phyloP scores from a whole-genome alignment of 2,329 filamentous ascomycete genomes.

The Beauveria sp. region DNA sequence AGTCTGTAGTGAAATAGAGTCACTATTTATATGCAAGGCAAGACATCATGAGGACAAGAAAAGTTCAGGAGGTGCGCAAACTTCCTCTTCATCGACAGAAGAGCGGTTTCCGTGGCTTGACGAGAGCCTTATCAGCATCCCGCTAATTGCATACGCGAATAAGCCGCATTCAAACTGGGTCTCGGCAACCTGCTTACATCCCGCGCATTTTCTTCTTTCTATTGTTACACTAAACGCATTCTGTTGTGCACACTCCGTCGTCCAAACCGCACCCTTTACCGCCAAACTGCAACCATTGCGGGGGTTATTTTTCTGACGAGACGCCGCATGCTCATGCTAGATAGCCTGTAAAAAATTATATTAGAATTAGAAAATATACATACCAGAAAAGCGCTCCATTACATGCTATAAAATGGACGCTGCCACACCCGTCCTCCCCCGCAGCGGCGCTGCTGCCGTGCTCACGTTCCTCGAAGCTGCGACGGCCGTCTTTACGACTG shows the following conservation, averaged over 20 bases:
- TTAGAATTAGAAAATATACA: not conserved
- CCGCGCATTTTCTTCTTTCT: not conserved
- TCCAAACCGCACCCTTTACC: not conserved
- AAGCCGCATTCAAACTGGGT: not conserved
- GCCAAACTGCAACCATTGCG: not conserved
- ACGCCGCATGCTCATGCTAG: not conserved
- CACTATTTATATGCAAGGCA: too few relatives aligned
- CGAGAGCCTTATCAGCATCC: not conserved
- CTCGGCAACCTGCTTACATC: not conserved
- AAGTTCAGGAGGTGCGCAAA: not conserved
- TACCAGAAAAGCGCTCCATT: conserved; percentile 14
- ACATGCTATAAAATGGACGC: conserved; percentile 27
- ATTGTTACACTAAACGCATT: not conserved
- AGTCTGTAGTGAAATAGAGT: too few relatives aligned
- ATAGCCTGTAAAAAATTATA: not conserved
- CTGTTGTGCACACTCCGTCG: not conserved
- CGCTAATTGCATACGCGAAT: conserved; percentile 6
- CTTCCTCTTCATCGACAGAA: not conserved
- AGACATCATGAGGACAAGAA: not conserved
- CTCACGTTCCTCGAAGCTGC: conserved; percentile 15
- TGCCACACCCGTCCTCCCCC: conserved; percentile 6
- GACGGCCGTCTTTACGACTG: conserved; percentile 11
- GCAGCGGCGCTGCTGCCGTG: conserved; percentile 11
- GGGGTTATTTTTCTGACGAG: not conserved
- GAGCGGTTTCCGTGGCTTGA: not conserved